Evolutionary conservation across 2,329 filamentous ascomycete genomes (phyloP).

Genomic region (Neobulgaria alba): DNA sequence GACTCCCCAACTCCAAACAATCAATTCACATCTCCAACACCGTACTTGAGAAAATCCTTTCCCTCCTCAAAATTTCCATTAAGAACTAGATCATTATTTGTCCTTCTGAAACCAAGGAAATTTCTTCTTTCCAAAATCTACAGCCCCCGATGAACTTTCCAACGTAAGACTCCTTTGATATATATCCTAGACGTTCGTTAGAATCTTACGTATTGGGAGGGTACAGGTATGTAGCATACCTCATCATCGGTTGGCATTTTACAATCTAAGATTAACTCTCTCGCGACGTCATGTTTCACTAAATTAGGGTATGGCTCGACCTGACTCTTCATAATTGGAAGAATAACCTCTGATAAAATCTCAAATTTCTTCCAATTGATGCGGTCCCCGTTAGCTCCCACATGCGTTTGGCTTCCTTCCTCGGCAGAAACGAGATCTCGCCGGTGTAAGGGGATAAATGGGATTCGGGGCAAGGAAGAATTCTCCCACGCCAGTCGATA

Average conservation of each 20-base stretch:
- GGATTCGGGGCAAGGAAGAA: slow-evolving; percentile 79
- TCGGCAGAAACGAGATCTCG: slow-evolving; percentile 87
- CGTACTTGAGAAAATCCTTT: too few relatives aligned
- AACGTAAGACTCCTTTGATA: slow-evolving; percentile 54
- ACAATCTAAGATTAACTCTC: slow-evolving; percentile 72
- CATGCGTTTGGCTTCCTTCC: slow-evolving; percentile 83
- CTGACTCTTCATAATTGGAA: slow-evolving; percentile 88
- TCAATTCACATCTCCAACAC: too few relatives aligned
- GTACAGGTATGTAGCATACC: slow-evolving; percentile 43
- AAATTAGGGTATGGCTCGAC: slow-evolving; percentile 71
- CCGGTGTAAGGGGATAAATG: slow-evolving; percentile 83
- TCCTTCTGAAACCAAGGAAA: slow-evolving; percentile 50
- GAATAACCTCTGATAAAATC: slow-evolving; percentile 82
- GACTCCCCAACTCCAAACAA: background rate
- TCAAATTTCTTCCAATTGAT: slow-evolving; percentile 99
- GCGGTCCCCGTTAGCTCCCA: slow-evolving; percentile 62
- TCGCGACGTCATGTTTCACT: slow-evolving; percentile 57
- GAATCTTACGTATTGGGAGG: slow-evolving; percentile 1
- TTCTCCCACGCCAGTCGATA: slow-evolving; percentile 99
- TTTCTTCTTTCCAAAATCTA: slow-evolving; percentile 51
- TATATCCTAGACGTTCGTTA: slow-evolving; percentile 41
- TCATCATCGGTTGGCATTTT: slow-evolving; percentile 80
- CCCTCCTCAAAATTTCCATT: too few relatives aligned
- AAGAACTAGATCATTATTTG: slow-evolving; percentile 9
- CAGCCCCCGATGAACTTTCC: slow-evolving; percentile 41